Evolutionary conservation across 1,284 basidiomycete species (phyloP).

Genomic region (Ustilago cynodontis): DNA sequence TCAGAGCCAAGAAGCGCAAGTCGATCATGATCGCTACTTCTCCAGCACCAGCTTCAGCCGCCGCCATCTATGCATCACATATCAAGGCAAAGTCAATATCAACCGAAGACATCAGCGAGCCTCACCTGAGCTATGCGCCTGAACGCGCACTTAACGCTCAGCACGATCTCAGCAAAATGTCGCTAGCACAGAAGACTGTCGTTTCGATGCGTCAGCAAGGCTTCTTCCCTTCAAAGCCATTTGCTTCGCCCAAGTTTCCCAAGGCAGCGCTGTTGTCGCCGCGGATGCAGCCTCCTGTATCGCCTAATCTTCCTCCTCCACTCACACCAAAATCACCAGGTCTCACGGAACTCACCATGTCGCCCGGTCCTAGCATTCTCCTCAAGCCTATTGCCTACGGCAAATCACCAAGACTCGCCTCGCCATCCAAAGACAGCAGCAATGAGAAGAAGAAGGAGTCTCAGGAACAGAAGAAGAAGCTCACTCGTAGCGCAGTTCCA

Average conservation of each 20-base stretch:
- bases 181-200: conserved; percentile 34
- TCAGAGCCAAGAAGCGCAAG: conserved; percentile 28
- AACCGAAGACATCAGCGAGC: conserved; percentile 36
- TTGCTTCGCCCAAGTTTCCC: conserved; percentile 39
- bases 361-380: conserved; percentile 47
- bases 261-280: conserved; percentile 42
- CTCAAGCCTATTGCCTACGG: conserved; percentile 44
- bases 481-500: conserved; percentile 42
- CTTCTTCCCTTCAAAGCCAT: conserved; percentile 18
- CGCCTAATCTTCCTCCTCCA: conserved; percentile 19
- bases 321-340: conserved; percentile 40
- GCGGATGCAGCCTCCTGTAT: conserved; percentile 32
- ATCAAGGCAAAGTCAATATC: conserved; percentile 42
- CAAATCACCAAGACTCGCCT: conserved; percentile 32
- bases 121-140: conserved; percentile 34
- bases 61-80: conserved; percentile 29
- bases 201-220: conserved; percentile 27
- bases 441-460: conserved; percentile 14
- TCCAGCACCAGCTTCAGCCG: conserved; percentile 22
- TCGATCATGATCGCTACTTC: conserved; percentile 17
- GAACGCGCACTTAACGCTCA: conserved; percentile 36
- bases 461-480: conserved; percentile 38
- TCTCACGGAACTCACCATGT: conserved; percentile 47
- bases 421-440: conserved; percentile 15
- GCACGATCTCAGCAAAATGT: conserved; percentile 30